These are phyloP conservation scores for Saksenaea oblongispora DNA, from an alignment of 371 early-diverging fungal species.

Conservation along the genomic window DNA sequence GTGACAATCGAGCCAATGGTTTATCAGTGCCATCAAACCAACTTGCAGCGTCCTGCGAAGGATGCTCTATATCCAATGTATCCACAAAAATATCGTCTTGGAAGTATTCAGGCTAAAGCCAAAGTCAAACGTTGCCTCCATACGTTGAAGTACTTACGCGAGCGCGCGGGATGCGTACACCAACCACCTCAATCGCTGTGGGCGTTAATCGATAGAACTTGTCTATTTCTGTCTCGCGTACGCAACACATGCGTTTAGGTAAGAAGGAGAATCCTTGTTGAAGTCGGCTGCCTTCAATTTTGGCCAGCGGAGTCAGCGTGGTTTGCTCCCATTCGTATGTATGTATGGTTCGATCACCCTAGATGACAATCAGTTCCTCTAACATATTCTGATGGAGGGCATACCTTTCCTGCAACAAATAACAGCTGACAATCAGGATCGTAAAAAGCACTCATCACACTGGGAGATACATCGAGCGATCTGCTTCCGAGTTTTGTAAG, in stretches of 20 bases:
- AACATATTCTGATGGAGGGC: background rate
- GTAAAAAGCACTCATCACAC: constrained; percentile 66
- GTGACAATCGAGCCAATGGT: constrained; percentile 32
- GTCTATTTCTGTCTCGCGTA: constrained; percentile 67
- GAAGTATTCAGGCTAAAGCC: constrained; percentile 72
- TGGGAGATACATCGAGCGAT: constrained; percentile 74
- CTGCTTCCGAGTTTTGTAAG: constrained; percentile 39
- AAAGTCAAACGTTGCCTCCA: background rate
- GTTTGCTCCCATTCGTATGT: constrained; percentile 31
- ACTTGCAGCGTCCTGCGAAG: constrained; percentile 49
- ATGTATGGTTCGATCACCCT: constrained; percentile 60
- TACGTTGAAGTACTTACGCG: constrained; percentile 38
- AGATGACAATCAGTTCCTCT: background rate
- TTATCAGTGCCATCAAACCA: constrained; percentile 58
- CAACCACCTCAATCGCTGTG: constrained; percentile 66
- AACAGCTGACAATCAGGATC: constrained; percentile 70
- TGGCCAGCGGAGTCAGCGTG: constrained; percentile 51
- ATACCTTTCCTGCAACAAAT: constrained; percentile 64
- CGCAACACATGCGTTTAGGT: constrained; percentile 67
- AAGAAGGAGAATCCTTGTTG: constrained; percentile 71
- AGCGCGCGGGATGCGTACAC: constrained; percentile 76
- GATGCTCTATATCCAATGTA: constrained; percentile 57
- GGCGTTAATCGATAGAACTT: constrained; percentile 69
- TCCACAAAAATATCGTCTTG: constrained; percentile 85
- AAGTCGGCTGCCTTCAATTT: constrained; percentile 58